Percentiles rank a stretch among this genome's conserved stretches.
Conservation (phyloP, 129 eudicot species). For the Centaurea solstitialis region DNA sequence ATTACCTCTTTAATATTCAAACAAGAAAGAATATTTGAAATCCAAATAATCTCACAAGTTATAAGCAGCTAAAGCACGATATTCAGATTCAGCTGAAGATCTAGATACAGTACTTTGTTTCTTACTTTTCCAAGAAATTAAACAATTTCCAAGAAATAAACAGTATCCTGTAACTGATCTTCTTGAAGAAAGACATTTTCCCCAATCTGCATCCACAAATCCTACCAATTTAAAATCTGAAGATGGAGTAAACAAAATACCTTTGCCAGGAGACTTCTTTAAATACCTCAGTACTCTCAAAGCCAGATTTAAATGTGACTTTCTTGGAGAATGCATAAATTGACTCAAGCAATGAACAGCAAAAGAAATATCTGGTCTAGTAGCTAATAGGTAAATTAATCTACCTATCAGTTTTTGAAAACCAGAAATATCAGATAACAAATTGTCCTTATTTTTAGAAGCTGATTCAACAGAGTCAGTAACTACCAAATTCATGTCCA, state of each 20-base stretch:
- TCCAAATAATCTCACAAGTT: too few species aligned
- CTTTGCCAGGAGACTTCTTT: neutral
- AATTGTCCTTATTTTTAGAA: too few species aligned
- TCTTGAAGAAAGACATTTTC: neutral
- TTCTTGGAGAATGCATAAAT: neutral
- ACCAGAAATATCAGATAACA: neutral
- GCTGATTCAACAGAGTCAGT: neutral
- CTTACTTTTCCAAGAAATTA: too few species aligned
- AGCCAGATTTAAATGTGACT: neutral
- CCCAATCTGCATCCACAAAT: neutral
- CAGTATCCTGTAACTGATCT: too few species aligned
- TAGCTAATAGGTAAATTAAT: neutral
- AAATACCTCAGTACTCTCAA: neutral
- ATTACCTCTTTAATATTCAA: too few species aligned
- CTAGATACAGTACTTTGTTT: too few species aligned
- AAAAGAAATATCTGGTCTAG: neutral
- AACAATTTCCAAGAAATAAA: too few species aligned
- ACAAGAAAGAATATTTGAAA: too few species aligned
- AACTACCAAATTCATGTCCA: neutral
- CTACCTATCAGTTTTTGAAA: neutral
- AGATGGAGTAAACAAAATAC: neutral
- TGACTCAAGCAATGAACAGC: neutral
- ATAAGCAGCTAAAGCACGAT: too few species aligned
- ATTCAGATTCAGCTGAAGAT: too few species aligned
- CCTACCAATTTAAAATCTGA: too few species aligned